A percentile compares a stretch with the other conserved stretches of the same genome.
Evolutionary conservation across 164 flowering plant genomes (phyloP).

Genomic region (Protea cynaroides): DNA sequence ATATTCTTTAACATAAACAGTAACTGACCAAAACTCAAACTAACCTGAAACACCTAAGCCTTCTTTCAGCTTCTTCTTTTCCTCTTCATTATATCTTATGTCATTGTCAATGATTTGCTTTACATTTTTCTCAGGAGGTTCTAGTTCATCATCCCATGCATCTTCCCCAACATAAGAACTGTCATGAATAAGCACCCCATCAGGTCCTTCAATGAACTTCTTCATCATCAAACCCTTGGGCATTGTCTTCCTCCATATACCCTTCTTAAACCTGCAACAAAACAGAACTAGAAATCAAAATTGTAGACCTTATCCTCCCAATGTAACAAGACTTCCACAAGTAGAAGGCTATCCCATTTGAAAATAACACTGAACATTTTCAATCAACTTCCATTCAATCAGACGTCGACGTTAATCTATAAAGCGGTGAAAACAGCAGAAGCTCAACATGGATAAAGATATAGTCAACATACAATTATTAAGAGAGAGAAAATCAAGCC

Average conservation of each 20-base stretch:
- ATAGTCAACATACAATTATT: not conserved
- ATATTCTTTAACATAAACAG: too few relatives aligned
- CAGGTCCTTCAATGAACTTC: conserved; percentile 73
- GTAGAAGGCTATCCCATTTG: not conserved
- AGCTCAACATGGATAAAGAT: not conserved
- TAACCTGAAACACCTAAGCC: conserved; percentile 68
- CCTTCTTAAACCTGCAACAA: conserved; percentile 61
- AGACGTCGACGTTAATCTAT: too few relatives aligned
- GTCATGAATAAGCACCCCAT: conserved; percentile 71
- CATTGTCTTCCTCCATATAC: conserved; percentile 84
- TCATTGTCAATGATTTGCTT: conserved; percentile 44
- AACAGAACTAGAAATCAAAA: not conserved
- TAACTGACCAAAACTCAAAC: conserved; percentile 5
- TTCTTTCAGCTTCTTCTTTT: conserved; percentile 45
- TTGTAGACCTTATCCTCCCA: not conserved
- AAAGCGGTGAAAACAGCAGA: not conserved
- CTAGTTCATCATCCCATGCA: conserved; percentile 88
- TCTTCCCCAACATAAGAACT: conserved; percentile 80
- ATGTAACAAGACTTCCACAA: not conserved
- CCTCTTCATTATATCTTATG: conserved; percentile 34
- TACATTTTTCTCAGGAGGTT: conserved; percentile 30
- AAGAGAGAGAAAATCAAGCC: not conserved
- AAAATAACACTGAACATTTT: not conserved
- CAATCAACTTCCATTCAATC: not conserved
- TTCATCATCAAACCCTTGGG: conserved; percentile 91